Conservation (phyloP, 306 rosid species). For the Oxytropis ochrocephala region DNA sequence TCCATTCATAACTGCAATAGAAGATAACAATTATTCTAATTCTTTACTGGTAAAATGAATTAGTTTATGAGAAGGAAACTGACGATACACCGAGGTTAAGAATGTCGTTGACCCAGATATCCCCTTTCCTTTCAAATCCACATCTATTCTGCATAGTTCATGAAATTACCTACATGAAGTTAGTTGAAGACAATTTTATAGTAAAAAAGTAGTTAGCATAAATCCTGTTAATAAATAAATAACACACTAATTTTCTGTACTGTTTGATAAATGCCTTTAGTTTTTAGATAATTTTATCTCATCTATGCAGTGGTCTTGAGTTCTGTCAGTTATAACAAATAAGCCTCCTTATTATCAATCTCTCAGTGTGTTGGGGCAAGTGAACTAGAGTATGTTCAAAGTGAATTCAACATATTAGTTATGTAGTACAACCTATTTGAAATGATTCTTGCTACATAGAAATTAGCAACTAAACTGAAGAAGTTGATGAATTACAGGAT, state of each 20-base stretch:
- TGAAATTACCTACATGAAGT: slow-evolving; percentile 5
- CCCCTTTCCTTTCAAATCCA: slow-evolving; percentile 89
- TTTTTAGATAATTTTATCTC: neutral
- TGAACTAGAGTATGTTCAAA: neutral
- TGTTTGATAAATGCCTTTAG: neutral
- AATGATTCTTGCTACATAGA: slow-evolving; percentile 13
- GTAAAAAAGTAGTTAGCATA: neutral
- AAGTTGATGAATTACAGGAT: slow-evolving; percentile 62
- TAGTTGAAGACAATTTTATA: neutral
- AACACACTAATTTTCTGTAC: neutral
- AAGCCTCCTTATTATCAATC: neutral
- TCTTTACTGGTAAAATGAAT: neutral
- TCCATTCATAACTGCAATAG: neutral
- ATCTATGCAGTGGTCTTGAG: neutral
- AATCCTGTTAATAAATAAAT: neutral
- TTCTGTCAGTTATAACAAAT: neutral
- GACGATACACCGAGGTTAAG: slow-evolving; percentile 94
- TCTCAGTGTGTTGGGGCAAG: neutral
- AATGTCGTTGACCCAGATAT: slow-evolving; percentile 88
- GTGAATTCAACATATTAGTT: neutral
- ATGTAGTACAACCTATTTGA: neutral
- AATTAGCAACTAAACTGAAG: slow-evolving; percentile 9
- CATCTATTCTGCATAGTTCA: slow-evolving; percentile 78
- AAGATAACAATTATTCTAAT: neutral
- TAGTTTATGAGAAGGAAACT: slow-evolving; percentile 35